Conservation (phyloP, 2,329 filamentous ascomycete species). For the Acrocalymma vagum region DNA sequence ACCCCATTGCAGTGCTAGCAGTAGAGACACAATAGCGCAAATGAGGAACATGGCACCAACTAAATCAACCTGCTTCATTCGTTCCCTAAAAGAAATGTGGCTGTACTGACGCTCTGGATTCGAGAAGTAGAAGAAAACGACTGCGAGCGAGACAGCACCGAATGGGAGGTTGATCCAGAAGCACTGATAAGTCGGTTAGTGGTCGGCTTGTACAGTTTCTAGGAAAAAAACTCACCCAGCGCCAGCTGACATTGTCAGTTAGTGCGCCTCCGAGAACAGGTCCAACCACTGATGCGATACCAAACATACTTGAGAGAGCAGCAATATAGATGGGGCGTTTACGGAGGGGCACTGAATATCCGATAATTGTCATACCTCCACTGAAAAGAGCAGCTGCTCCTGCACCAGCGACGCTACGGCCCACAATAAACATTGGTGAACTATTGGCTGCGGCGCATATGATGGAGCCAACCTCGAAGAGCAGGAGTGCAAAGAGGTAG, state of each 20-base stretch:
- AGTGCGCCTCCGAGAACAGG: constrained; percentile 54
- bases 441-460: constrained; percentile 61
- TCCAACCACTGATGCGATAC: constrained; percentile 49
- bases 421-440: constrained; percentile 63
- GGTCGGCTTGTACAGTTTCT: too few species aligned
- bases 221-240: too few species aligned
- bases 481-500: constrained; percentile 58
- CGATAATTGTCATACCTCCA: constrained; percentile 61
- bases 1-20: constrained; percentile 49
- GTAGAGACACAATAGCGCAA: constrained; percentile 39
- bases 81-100: constrained; percentile 37
- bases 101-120: constrained; percentile 37
- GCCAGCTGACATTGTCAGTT: constrained; percentile 49
- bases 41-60: constrained; percentile 42
- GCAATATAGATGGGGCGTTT: constrained; percentile 54
- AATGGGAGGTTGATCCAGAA: constrained; percentile 55
- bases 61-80: constrained; percentile 50
- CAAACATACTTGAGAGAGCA: constrained; percentile 47
- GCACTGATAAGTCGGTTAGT: too few species aligned
- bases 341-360: constrained; percentile 51
- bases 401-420: constrained; percentile 62
- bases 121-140: constrained; percentile 42
- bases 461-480: constrained; percentile 61
- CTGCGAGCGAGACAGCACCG: constrained; percentile 45
- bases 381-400: constrained; percentile 62